phyloP scores from a whole-genome alignment of 148 eudicot genomes.

The Silene conica region DNA sequence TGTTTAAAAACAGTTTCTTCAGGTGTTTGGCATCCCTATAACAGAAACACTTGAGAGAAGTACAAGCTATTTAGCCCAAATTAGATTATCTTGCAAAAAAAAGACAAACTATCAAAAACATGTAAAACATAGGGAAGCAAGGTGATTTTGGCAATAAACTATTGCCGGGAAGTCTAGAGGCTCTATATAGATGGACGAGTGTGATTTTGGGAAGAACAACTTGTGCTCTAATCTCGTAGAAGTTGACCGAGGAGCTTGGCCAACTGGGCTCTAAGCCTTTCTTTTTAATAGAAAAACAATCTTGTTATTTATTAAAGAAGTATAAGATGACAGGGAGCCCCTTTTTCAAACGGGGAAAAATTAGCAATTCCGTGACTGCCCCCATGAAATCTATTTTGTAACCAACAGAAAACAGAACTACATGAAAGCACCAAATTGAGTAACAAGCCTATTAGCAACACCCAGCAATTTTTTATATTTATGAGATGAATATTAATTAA shows the following conservation, averaged over 20 bases:
- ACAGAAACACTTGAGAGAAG: neutral
- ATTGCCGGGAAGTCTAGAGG: neutral
- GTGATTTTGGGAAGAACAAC: neutral
- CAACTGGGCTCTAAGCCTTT: neutral
- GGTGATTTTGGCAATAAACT: neutral
- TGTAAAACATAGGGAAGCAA: no score
- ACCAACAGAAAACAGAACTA: neutral
- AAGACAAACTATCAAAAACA: no score
- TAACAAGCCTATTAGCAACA: no score
- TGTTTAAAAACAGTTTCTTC: neutral
- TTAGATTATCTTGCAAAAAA: neutral
- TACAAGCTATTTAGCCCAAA: neutral
- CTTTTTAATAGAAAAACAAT: neutral
- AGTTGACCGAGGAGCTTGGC: neutral
- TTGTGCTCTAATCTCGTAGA: neutral
- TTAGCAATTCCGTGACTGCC: neutral
- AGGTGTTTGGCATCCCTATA: neutral
- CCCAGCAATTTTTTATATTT: no score
- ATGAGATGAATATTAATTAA: no score
- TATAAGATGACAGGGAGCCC: neutral
- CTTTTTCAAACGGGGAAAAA: neutral
- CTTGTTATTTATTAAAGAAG: neutral
- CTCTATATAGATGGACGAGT: neutral
- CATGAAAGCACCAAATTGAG: constrained; percentile 3
- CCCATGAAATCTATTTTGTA: neutral